Evolutionary conservation across 257 asterid species (phyloP).

Genomic region (Cynanchum wilfordii): DNA sequence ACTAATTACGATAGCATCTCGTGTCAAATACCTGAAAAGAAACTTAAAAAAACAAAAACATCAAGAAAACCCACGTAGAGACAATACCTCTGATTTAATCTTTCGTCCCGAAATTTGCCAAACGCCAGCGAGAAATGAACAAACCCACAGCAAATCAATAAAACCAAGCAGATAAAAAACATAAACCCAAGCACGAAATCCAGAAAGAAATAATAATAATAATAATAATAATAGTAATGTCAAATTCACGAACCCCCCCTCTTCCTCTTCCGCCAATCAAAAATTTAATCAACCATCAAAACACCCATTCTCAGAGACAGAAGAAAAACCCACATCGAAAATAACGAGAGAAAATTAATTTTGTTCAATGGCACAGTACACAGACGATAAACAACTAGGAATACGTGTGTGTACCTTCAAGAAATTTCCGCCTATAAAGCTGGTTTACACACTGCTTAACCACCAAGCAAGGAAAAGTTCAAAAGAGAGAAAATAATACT

Average conservation of each 20-base stretch:
- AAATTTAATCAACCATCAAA: conserved; percentile 8
- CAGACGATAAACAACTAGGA: conserved; percentile 1
- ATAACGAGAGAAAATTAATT: neutral
- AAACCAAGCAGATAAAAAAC: neutral
- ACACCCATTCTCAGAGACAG: conserved; percentile 12
- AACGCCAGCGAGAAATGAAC: conserved; percentile 6
- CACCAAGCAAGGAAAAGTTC: conserved; percentile 32
- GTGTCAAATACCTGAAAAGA: neutral
- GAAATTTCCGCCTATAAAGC: conserved; percentile 5
- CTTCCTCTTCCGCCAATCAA: neutral
- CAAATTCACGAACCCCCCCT: conserved; percentile 3
- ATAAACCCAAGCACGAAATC: neutral
- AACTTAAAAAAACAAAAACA: conserved; percentile 1
- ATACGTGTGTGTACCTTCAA: conserved; percentile 34
- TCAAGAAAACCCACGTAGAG: neutral
- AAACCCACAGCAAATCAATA: conserved; percentile 17
- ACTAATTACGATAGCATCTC: neutral
- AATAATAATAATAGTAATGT: neutral
- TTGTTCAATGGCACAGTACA: conserved; percentile 21
- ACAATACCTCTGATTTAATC: conserved; percentile 9
- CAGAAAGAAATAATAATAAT: no score
- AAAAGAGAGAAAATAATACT: neutral
- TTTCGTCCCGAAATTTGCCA: conserved; percentile 4
- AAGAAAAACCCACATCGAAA: conserved; percentile 6
- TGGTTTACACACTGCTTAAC: conserved; percentile 23